Evolutionary conservation across 1,139 yeast genomes (phyloP).

Genomic region (Pichia cactophila): DNA sequence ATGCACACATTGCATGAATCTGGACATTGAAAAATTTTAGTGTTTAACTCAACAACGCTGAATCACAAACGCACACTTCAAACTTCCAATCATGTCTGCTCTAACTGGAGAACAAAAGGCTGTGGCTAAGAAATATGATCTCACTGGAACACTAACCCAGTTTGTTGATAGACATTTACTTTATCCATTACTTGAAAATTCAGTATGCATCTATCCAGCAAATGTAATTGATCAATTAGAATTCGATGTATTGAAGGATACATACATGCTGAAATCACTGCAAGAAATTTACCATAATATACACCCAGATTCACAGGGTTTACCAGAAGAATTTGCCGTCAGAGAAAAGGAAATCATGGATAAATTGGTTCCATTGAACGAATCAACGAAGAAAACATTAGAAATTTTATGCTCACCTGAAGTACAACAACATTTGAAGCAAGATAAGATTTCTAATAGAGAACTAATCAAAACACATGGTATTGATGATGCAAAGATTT

Average conservation of each 20-base stretch:
- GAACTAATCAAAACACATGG: slow-evolving; percentile 37
- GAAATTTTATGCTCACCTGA: slow-evolving; percentile 41
- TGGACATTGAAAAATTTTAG: background rate
- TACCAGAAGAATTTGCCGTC: slow-evolving; percentile 34
- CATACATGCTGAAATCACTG: slow-evolving; percentile 46
- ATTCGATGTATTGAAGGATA: slow-evolving; percentile 45
- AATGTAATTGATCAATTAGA: slow-evolving; percentile 38
- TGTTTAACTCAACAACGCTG: background rate
- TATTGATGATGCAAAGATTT: slow-evolving; percentile 42
- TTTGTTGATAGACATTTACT: slow-evolving; percentile 53
- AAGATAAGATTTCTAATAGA: slow-evolving; percentile 46
- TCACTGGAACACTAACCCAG: slow-evolving; percentile 44
- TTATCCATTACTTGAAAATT: slow-evolving; percentile 45
- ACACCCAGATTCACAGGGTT: slow-evolving; percentile 30
- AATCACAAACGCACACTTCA: background rate
- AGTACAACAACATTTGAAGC: slow-evolving; percentile 41
- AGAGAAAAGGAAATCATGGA: slow-evolving; percentile 35
- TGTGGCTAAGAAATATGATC: slow-evolving; percentile 38
- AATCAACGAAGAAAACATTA: slow-evolving; percentile 38
- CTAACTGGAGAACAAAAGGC: slow-evolving; percentile 25
- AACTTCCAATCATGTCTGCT: background rate
- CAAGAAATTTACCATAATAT: slow-evolving; percentile 37
- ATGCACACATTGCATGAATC: no score
- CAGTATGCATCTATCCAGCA: slow-evolving; percentile 39
- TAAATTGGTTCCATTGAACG: slow-evolving; percentile 34